Evolutionary conservation across 192 early-diverging fungal species (phyloP), one percentile per base, ranked within the genome.

Genomic region (Coemansia sp.): DNA sequence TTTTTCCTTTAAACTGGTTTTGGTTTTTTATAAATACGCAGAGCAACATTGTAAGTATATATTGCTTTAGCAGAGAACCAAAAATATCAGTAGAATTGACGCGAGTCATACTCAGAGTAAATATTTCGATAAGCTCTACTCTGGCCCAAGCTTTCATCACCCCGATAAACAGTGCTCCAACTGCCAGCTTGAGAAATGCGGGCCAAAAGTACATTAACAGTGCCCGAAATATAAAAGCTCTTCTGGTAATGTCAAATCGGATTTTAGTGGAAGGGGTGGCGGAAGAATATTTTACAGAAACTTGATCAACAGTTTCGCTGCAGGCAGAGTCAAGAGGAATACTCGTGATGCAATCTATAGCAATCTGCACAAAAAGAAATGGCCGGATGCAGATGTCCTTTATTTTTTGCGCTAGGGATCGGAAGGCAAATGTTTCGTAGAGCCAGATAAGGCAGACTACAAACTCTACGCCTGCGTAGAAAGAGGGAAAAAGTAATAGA

Each of bases 131-230:
- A 30, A 65, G n/a, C 9, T 62, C 25, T 19, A 72, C 25, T 11
- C 20, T 21, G 22, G 32, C 56, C 75, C 75, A 72, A 9, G 58
- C 56, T 8, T 64, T 33, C 10, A 29, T 21, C 7, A 51, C 11
- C 0, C 70, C 69, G 17, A 71, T 60, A 20, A 64, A 36, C 10
- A 33, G 27, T 23, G 64, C 70, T 4, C 63, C 51, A 10, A 66
- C 39, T 5, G 50, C 29, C 20, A 61, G 27, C 32, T 22, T 22
- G 22, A 39, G 31, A 19, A 71, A 32, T 6, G 32, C 27, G 0
- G 20, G 24, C 63, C 70, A 61, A 30, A 25, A 51, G 2, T 32
- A 32, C 25, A 39, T 2, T 8, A 71, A 6, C 6, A 71, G 52
- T 19, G 57, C 59, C 1, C 27, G 53, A 25, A 71, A 42, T 27